Conservation (phyloP, 495 filamentous ascomycete species). For the Hyaloscypha bicolor region DNA sequence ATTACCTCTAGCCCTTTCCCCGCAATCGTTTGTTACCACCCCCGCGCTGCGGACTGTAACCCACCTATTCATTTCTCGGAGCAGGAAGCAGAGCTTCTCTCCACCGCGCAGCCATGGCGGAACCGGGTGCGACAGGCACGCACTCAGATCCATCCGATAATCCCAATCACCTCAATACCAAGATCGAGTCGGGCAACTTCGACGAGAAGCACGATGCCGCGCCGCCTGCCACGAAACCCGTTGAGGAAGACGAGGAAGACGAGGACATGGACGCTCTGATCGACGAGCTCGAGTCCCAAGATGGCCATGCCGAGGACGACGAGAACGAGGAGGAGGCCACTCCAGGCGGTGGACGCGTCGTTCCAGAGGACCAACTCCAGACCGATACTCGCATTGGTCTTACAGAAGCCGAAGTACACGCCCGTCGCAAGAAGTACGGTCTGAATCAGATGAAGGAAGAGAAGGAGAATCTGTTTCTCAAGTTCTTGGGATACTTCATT, state of each 20-base stretch:
- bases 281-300: constrained; percentile 77
- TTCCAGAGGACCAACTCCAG: constrained; percentile 68
- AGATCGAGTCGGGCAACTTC: constrained; percentile 56
- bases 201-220: constrained; percentile 50
- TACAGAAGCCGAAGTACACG: constrained; percentile 65
- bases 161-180: constrained; percentile 45
- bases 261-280: constrained; percentile 82
- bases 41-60: background rate
- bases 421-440: constrained; percentile 77
- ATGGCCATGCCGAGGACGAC: constrained; percentile 66
- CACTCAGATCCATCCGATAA: constrained; percentile 12
- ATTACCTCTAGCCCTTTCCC: background rate
- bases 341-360: constrained; percentile 49
- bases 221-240: background rate
- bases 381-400: constrained; percentile 74
- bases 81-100: constrained; percentile 24
- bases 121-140: constrained; percentile 29
- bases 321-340: constrained; percentile 45
- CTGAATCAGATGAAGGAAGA: constrained; percentile 89
- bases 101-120: constrained; percentile 45
- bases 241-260: constrained; percentile 63
- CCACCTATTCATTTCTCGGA: background rate
- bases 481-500: constrained; percentile 83
- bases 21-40: background rate
- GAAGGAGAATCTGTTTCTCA: constrained; percentile 80